Conservation (phyloP, 2,329 filamentous ascomycete species). For the Fusarium scirpi region DNA sequence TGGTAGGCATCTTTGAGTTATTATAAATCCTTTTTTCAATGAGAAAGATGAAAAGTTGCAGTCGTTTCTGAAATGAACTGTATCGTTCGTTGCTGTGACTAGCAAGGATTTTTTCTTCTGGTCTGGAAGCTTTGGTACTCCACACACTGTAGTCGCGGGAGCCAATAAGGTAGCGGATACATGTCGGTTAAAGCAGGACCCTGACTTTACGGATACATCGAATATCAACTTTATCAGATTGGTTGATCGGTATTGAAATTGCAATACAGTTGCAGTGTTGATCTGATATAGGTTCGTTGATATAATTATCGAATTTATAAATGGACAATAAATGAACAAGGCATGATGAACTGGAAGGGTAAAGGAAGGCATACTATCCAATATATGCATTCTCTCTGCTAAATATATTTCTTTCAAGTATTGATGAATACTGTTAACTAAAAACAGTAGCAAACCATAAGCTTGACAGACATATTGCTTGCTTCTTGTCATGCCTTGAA, state of each 20-base stretch:
- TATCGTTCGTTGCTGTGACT: constrained; percentile 2
- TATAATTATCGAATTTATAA: background rate
- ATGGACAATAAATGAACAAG: background rate
- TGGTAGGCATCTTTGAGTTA: constrained; percentile 74
- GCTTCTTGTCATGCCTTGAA: background rate
- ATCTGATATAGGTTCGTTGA: background rate
- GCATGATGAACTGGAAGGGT: background rate
- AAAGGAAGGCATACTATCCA: background rate
- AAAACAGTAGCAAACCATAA: background rate
- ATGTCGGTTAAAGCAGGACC: constrained; percentile 30
- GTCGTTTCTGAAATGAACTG: constrained; percentile 16
- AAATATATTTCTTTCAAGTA: background rate
- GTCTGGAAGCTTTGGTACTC: constrained; percentile 26
- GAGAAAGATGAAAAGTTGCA: constrained; percentile 9
- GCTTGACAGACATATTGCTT: background rate
- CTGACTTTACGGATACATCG: background rate
- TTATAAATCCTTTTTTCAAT: background rate
- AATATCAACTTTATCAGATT: background rate
- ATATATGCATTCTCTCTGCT: too few relatives aligned
- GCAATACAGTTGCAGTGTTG: background rate
- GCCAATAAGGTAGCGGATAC: constrained; percentile 26
- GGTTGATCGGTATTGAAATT: background rate
- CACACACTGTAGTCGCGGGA: constrained; percentile 22
- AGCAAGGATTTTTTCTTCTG: constrained; percentile 36
- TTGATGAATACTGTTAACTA: background rate